These are phyloP conservation scores for Podospora pseudoanserina DNA, from an alignment of 495 filamentous ascomycete genomes.

Conservation along the genomic window DNA sequence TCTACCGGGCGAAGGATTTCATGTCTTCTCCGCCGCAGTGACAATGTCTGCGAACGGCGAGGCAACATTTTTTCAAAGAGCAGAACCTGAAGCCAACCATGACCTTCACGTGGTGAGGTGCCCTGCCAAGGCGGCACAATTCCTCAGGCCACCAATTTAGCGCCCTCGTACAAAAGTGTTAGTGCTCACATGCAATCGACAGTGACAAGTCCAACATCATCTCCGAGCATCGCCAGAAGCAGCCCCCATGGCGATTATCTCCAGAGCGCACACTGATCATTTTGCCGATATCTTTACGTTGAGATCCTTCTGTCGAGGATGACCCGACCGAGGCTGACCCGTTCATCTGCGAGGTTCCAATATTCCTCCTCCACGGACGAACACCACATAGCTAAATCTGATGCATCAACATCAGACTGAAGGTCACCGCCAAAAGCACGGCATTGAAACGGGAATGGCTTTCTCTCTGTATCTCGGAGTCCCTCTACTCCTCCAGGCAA, in stretches of 20 bases:
- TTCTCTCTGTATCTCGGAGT: background rate
- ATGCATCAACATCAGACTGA: background rate
- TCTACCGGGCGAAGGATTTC: constrained; percentile 10
- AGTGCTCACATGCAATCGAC: background rate
- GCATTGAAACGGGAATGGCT: background rate
- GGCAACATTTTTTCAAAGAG: background rate
- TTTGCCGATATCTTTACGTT: background rate
- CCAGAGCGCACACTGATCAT: background rate
- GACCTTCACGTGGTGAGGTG: background rate
- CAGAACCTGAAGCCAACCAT: constrained; percentile 1
- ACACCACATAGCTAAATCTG: background rate
- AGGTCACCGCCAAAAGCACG: background rate
- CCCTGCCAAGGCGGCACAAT: constrained; percentile 11
- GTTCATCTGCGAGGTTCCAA: background rate
- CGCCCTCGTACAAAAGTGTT: constrained; percentile 4
- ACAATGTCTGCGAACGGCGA: constrained; percentile 6
- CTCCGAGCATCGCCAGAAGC: background rate
- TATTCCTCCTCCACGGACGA: background rate
- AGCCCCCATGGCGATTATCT: background rate
- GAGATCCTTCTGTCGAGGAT: background rate
- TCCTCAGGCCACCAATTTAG: constrained; percentile 1
- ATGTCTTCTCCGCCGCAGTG: background rate
- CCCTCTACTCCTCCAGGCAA: constrained; percentile 5
- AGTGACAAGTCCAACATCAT: background rate
- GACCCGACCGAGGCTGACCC: background rate